phyloP scores from a whole-genome alignment of 768 basidiomycete genomes.

The Paxillus involutus region DNA sequence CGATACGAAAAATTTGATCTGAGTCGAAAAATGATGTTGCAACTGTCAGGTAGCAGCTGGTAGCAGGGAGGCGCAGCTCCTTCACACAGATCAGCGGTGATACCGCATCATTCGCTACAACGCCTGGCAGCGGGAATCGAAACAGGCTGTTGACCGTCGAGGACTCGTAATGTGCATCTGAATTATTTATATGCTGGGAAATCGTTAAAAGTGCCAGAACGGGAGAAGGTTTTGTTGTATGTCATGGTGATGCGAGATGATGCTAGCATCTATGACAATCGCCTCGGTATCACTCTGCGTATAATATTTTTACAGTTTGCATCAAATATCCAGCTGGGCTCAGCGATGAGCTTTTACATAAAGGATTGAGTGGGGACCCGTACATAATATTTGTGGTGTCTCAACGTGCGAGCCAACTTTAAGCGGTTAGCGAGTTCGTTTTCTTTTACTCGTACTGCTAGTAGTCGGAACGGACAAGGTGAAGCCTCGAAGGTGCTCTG shows the following conservation, averaged over 20 bases:
- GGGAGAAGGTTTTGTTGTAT: constrained; percentile 5
- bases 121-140: not conserved
- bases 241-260: not conserved
- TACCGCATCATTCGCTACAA: not conserved
- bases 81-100: too few relatives aligned
- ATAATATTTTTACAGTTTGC: too few relatives aligned
- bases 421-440: not conserved
- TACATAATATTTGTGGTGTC: constrained; percentile 20
- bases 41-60: too few relatives aligned
- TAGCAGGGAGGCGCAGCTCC: too few relatives aligned
- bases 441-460: not conserved
- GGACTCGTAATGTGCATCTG: too few relatives aligned
- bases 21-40: not conserved
- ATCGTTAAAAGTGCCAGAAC: not conserved
- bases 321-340: constrained; percentile 5
- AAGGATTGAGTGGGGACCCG: constrained; percentile 7
- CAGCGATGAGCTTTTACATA: constrained; percentile 30
- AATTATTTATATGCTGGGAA: not conserved
- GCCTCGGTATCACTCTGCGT: too few relatives aligned
- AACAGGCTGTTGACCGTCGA: not conserved
- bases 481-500: not conserved
- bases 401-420: constrained; percentile 1
- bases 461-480: not conserved
- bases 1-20: not conserved
- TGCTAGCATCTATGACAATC: too few relatives aligned